phyloP scores from a whole-genome alignment of 768 basidiomycete genomes.

The Mycena kentingensis region DNA sequence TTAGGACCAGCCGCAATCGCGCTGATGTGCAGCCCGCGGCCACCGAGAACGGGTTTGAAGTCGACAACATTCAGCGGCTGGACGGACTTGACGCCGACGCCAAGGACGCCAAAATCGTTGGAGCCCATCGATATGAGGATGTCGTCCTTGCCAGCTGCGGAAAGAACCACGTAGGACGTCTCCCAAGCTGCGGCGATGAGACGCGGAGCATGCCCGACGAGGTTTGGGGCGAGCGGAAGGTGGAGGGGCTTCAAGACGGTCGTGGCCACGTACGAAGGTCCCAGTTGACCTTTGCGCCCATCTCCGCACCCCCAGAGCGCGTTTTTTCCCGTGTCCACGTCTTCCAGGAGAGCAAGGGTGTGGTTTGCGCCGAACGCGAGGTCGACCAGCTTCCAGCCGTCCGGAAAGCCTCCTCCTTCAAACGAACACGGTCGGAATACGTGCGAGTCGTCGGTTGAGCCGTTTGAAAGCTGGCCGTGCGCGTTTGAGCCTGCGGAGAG shows the following conservation, averaged over 20 bases:
- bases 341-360: slow-evolving; percentile 64
- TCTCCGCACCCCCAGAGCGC: slow-evolving; percentile 80
- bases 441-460: slow-evolving; percentile 46
- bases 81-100: slow-evolving; percentile 43
- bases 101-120: slow-evolving; percentile 84
- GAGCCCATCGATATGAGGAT: slow-evolving; percentile 78
- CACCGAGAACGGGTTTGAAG: slow-evolving; percentile 41
- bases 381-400: slow-evolving; percentile 38
- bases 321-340: slow-evolving; percentile 19
- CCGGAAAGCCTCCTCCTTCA: slow-evolving; percentile 33
- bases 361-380: slow-evolving; percentile 80
- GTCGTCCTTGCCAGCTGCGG: slow-evolving; percentile 43
- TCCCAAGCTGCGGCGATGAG: slow-evolving; percentile 78
- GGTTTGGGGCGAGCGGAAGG: slow-evolving; percentile 37
- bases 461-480: slow-evolving; percentile 52
- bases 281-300: slow-evolving; percentile 72
- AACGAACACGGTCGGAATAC: slow-evolving; percentile 46
- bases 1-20: slow-evolving; percentile 66
- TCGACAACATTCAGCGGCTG: slow-evolving; percentile 42
- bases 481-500: slow-evolving; percentile 53
- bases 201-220: slow-evolving; percentile 46
- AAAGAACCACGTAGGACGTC: slow-evolving; percentile 73
- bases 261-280: slow-evolving; percentile 38
- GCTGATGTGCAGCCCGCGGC: slow-evolving; percentile 25
- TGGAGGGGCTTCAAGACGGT: slow-evolving; percentile 52